These are phyloP conservation scores for Geotrichum fermentans DNA, from an alignment of 1,139 yeast species.

Conservation along the genomic window DNA sequence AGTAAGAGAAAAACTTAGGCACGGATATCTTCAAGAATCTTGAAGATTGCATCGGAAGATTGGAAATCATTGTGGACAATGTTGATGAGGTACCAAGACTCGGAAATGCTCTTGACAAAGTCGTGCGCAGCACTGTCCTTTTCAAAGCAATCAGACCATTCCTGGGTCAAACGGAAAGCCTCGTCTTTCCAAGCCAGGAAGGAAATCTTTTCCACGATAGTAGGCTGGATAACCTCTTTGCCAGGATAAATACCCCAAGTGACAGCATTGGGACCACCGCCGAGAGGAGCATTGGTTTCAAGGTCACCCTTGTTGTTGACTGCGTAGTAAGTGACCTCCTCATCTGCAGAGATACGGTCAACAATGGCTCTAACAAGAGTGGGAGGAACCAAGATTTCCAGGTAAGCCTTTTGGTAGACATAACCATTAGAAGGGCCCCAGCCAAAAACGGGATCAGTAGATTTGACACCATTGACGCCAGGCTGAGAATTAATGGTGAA, in stretches of 20 bases:
- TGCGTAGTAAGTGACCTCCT: slow-evolving; percentile 69
- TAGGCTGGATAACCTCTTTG: slow-evolving; percentile 84
- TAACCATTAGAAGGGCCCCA: slow-evolving; percentile 96
- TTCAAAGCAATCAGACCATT: slow-evolving; percentile 60
- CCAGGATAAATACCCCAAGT: slow-evolving; percentile 98
- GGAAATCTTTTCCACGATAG: slow-evolving; percentile 84
- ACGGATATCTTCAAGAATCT: slow-evolving; percentile 30
- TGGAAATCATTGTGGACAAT: slow-evolving; percentile 82
- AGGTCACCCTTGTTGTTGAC: slow-evolving; percentile 60
- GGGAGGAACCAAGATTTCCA: slow-evolving; percentile 76
- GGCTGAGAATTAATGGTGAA: slow-evolving; percentile 93
- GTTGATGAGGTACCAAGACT: slow-evolving; percentile 71
- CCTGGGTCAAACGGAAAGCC: slow-evolving; percentile 73
- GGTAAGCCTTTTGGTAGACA: slow-evolving; percentile 88
- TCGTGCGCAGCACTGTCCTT: slow-evolving; percentile 34
- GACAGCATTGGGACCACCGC: slow-evolving; percentile 80
- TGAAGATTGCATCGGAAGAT: slow-evolving; percentile 36
- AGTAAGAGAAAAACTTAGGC: not conserved
- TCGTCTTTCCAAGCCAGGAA: slow-evolving; percentile 97
- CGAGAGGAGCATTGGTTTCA: slow-evolving; percentile 61
- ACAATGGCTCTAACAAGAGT: slow-evolving; percentile 43
- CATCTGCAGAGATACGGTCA: slow-evolving; percentile 45
- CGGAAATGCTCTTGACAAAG: slow-evolving; percentile 50
- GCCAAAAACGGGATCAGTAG: slow-evolving; percentile 70
- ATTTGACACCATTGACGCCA: slow-evolving; percentile 73